These are phyloP conservation scores for Mycosphaerelloides madeirae DNA, from an alignment of 2,329 filamentous ascomycete genomes.

Conservation along the genomic window DNA sequence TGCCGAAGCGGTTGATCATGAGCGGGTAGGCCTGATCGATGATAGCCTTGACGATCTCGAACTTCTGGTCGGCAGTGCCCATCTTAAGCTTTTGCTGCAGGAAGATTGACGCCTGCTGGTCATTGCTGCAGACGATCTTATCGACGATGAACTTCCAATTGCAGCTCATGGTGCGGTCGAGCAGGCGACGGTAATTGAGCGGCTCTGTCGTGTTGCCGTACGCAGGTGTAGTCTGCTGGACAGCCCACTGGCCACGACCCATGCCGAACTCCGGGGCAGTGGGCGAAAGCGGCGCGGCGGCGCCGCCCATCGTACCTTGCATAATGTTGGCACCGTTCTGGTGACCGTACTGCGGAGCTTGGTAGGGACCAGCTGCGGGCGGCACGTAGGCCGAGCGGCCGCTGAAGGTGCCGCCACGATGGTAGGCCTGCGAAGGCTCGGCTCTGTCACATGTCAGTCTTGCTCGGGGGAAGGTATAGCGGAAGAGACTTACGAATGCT, in stretches of 20 bases:
- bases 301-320: slow-evolving; percentile 32
- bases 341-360: slow-evolving; percentile 17
- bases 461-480: not conserved
- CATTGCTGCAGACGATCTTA: slow-evolving; percentile 98
- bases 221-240: slow-evolving; percentile 30
- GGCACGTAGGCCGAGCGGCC: slow-evolving; percentile 21
- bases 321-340: slow-evolving; percentile 12
- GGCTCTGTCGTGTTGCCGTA: slow-evolving; percentile 86
- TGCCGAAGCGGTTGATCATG: slow-evolving; percentile 98
- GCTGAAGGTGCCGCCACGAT: slow-evolving; percentile 6
- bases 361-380: slow-evolving; percentile 26
- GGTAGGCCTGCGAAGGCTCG: slow-evolving; percentile 11
- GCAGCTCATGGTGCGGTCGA: slow-evolving; percentile 93
- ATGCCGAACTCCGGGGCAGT: slow-evolving; percentile 44
- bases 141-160: slow-evolving; percentile 99
- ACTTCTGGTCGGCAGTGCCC: slow-evolving; percentile 90
- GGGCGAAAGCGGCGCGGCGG: slow-evolving; percentile 39
- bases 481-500: slow-evolving; percentile 15
- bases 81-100: slow-evolving; percentile 98
- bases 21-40: slow-evolving; percentile 89
- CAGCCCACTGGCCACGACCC: slow-evolving; percentile 34
- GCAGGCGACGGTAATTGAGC: slow-evolving; percentile 88
- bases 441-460: slow-evolving; percentile 14
- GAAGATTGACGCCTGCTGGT: slow-evolving; percentile 98
- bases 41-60: slow-evolving; percentile 94